Evolutionary conservation across 306 rosid genomes (phyloP).

Genomic region (Clitoria ternatea): DNA sequence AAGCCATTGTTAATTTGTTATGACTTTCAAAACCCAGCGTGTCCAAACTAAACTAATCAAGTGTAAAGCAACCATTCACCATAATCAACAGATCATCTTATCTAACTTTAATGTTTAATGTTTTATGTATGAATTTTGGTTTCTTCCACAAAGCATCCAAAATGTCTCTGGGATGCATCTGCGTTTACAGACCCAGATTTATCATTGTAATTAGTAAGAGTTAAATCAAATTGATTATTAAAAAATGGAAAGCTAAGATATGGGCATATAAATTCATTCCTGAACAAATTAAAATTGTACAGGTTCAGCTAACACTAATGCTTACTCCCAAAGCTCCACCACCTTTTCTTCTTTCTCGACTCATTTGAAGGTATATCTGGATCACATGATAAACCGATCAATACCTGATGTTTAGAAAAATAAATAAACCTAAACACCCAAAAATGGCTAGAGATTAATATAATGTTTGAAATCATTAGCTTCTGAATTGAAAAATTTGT

Average conservation of each 20-base stretch:
- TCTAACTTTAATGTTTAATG: not conserved
- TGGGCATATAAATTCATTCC: not conserved
- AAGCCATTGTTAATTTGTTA: not conserved
- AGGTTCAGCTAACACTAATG: conserved; percentile 31
- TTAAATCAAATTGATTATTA: conserved; percentile 9
- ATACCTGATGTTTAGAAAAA: not conserved
- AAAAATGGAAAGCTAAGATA: conserved; percentile 5
- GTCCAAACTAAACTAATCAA: not conserved
- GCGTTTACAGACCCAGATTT: conserved; percentile 8
- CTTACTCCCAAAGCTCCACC: conserved; percentile 73
- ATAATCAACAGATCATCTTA: not conserved
- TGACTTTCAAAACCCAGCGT: not conserved
- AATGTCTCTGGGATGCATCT: conserved; percentile 13
- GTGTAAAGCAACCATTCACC: not conserved
- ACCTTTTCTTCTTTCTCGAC: conserved; percentile 53
- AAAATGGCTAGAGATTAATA: not conserved
- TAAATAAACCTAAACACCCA: not conserved
- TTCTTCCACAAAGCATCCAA: not conserved
- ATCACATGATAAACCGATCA: not conserved
- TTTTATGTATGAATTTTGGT: not conserved
- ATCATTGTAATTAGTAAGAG: not conserved
- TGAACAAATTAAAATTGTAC: conserved; percentile 13
- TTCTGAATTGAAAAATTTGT: not conserved
- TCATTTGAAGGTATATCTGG: conserved; percentile 52
- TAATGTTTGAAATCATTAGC: not conserved